Evolutionary conservation across 768 basidiomycete species (phyloP).

Genomic region (Clitopilus hobsonii): DNA sequence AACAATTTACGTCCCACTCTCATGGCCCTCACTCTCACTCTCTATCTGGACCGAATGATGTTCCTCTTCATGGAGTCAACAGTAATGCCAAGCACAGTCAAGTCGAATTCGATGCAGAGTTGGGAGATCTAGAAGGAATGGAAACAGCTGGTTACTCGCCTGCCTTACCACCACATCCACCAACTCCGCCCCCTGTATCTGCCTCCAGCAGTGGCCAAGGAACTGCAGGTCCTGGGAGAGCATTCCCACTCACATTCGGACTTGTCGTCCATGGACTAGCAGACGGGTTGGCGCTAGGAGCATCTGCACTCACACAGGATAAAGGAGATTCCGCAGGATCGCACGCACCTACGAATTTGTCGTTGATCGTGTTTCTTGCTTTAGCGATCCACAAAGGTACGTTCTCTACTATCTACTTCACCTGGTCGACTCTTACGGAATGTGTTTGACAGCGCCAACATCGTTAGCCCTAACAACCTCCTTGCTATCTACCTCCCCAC

Average conservation of each 20-base stretch:
- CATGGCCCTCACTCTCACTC: conserved; percentile 19
- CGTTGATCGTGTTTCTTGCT: conserved; percentile 86
- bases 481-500: conserved; percentile 61
- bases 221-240: conserved; percentile 19
- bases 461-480: conserved; percentile 85
- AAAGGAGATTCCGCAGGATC: conserved; percentile 9
- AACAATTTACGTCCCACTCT: conserved; percentile 55
- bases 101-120: conserved; percentile 58
- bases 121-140: conserved; percentile 49
- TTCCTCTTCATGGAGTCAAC: conserved; percentile 19
- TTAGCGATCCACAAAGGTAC: conserved; percentile 88
- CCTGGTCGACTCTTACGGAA: background rate
- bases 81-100: conserved; percentile 13
- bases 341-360: conserved; percentile 43
- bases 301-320: conserved; percentile 47
- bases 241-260: conserved; percentile 78
- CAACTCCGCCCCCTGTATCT: conserved; percentile 11
- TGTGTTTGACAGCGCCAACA: conserved; percentile 66
- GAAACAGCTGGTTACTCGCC: conserved; percentile 17
- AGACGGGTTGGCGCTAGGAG: conserved; percentile 90
- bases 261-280: conserved; percentile 84
- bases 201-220: conserved; percentile 16
- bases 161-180: conserved; percentile 8
- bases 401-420: conserved; percentile 1
- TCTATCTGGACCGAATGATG: conserved; percentile 22